phyloP scores from a whole-genome alignment of 306 rosid genomes.

The Inga laurina region DNA sequence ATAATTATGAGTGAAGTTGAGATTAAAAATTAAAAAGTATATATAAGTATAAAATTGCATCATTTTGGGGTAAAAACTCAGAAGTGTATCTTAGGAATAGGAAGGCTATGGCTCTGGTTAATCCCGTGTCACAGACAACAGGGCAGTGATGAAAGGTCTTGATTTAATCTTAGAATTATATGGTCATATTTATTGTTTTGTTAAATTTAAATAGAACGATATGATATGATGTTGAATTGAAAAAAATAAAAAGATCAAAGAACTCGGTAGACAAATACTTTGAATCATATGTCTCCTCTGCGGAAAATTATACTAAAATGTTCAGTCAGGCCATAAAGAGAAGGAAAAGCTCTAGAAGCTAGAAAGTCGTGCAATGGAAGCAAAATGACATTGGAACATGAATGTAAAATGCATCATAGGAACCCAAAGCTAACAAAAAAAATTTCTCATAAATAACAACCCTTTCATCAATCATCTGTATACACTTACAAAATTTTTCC shows the following conservation, averaged over 20 bases:
- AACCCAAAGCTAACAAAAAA: constrained; percentile 2
- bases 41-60: no score
- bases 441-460: constrained; percentile 8
- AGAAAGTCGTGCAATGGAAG: neutral
- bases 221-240: neutral
- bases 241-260: neutral
- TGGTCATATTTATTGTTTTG: neutral
- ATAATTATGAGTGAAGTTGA: no score
- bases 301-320: neutral
- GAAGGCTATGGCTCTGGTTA: neutral
- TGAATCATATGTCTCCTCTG: neutral
- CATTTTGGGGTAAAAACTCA: no score
- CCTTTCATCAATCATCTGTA: constrained; percentile 28
- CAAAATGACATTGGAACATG: neutral
- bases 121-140: neutral
- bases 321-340: neutral
- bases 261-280: neutral
- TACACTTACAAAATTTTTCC: constrained; percentile 37
- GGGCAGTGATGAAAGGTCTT: neutral
- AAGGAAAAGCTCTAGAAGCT: neutral
- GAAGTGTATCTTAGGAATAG: no score
- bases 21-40: no score
- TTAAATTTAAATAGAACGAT: neutral
- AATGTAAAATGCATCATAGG: neutral
- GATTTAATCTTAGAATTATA: neutral